phyloP scores from a whole-genome alignment of 1,284 basidiomycete genomes.

The Fistulina hepatica region DNA sequence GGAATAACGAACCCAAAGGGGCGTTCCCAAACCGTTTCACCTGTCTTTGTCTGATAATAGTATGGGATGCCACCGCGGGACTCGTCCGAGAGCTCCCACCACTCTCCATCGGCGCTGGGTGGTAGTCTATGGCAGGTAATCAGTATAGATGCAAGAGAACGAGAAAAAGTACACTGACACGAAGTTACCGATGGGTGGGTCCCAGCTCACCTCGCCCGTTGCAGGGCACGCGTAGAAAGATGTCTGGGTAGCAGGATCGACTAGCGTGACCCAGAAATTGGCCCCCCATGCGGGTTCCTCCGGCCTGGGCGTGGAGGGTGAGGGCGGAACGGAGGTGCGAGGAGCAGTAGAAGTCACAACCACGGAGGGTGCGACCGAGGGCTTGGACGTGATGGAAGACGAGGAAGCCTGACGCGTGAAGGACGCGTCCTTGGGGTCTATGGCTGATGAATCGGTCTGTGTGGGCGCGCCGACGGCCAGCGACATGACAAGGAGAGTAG shows the following conservation, averaged over 20 bases:
- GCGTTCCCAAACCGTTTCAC: slow-evolving; percentile 82
- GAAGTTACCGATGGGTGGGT: slow-evolving; percentile 81
- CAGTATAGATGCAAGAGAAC: slow-evolving; percentile 10
- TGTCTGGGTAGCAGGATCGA: slow-evolving; percentile 74
- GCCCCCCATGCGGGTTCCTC: slow-evolving; percentile 70
- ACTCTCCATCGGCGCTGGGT: slow-evolving; percentile 77
- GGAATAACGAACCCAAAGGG: slow-evolving; percentile 85
- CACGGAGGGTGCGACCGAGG: no score
- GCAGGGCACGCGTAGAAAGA: slow-evolving; percentile 90
- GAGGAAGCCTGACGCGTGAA: no score
- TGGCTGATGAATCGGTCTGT: no score
- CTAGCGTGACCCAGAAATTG: slow-evolving; percentile 80
- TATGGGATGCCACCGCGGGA: slow-evolving; percentile 72
- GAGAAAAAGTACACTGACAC: slow-evolving; percentile 41
- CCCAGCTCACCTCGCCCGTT: slow-evolving; percentile 87
- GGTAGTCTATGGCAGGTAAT: slow-evolving; percentile 51
- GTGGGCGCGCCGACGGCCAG: no score
- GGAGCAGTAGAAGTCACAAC: no score
- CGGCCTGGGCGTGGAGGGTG: no score
- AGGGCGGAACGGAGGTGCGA: no score
- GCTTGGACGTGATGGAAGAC: no score
- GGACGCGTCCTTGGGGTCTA: no score
- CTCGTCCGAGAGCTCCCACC: slow-evolving; percentile 89
- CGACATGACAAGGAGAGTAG: no score
- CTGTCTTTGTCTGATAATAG: slow-evolving; percentile 86